Conservation (phyloP, 2,329 filamentous ascomycete genomes). For the Xylariales sp. region DNA sequence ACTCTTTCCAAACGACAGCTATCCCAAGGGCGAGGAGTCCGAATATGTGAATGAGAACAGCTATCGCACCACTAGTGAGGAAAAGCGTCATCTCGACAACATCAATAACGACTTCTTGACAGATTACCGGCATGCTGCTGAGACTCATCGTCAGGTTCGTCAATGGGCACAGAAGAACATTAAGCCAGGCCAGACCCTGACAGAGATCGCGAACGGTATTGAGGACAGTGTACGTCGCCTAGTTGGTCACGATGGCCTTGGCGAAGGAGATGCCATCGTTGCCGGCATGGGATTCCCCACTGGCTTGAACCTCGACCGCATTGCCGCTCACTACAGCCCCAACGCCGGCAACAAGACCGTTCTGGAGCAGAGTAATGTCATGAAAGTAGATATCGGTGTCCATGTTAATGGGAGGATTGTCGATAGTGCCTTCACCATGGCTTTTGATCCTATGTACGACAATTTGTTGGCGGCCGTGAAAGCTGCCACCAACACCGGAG, state of each 20-base stretch:
- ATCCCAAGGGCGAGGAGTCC: conserved; percentile 73
- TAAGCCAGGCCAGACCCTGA: conserved; percentile 74
- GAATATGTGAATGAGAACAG: conserved; percentile 75
- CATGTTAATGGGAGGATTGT: conserved; percentile 78
- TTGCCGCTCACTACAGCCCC: conserved; percentile 81
- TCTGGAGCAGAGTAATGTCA: conserved; percentile 67
- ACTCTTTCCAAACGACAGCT: conserved; percentile 67
- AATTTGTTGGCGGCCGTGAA: conserved; percentile 68
- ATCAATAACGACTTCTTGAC: conserved; percentile 74
- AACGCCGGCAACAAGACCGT: conserved; percentile 81
- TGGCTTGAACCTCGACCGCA: conserved; percentile 78
- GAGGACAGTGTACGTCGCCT: conserved; percentile 75
- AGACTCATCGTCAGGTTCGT: conserved; percentile 83
- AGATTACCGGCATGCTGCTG: conserved; percentile 80
- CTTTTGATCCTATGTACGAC: conserved; percentile 71
- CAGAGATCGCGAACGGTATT: conserved; percentile 81
- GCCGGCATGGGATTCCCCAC: conserved; percentile 86
- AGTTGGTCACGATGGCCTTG: conserved; percentile 69
- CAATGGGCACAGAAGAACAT: conserved; percentile 78
- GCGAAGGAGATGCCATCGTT: conserved; percentile 72
- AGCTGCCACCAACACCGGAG: conserved; percentile 78
- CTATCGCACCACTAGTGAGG: conserved; percentile 76
- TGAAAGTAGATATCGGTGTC: conserved; percentile 80
- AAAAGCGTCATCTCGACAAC: conserved; percentile 78
- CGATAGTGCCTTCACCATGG: conserved; percentile 75